These are phyloP conservation scores for Aquanectria penicillioides DNA, from an alignment of 2,329 filamentous ascomycete genomes.

Conservation along the genomic window DNA sequence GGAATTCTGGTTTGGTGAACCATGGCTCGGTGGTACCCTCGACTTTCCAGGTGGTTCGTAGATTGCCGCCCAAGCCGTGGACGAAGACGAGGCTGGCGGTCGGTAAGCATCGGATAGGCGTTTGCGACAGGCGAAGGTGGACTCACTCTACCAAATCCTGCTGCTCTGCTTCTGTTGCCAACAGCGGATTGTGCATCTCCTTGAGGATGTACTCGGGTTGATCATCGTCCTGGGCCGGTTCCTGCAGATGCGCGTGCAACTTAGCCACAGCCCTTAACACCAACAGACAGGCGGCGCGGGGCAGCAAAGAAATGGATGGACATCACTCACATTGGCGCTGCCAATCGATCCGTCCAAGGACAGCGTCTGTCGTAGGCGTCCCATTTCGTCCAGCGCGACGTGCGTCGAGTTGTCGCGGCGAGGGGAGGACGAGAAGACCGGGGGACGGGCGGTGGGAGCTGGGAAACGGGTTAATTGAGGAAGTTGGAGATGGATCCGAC, in stretches of 20 bases:
- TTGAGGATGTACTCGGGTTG: constrained; percentile 33
- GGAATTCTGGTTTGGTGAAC: constrained; percentile 30
- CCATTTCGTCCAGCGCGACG: constrained; percentile 13
- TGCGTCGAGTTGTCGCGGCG: neutral
- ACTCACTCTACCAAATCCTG: constrained; percentile 31
- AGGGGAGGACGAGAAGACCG: too few species aligned
- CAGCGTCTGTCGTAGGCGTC: constrained; percentile 10
- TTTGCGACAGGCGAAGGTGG: neutral
- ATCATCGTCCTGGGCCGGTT: constrained; percentile 12
- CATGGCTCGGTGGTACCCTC: constrained; percentile 26
- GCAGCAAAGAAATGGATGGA: too few species aligned
- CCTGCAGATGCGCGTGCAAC: constrained; percentile 8
- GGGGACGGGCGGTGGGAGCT: too few species aligned
- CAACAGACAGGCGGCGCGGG: too few species aligned
- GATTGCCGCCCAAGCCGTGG: constrained; percentile 30
- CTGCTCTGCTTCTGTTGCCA: neutral
- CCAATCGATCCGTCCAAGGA: constrained; percentile 6
- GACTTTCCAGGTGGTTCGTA: constrained; percentile 28
- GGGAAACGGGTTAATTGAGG: neutral
- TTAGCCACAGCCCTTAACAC: constrained; percentile 2
- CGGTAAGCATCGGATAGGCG: neutral
- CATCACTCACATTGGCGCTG: constrained; percentile 14
- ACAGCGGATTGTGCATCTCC: constrained; percentile 27
- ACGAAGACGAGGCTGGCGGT: constrained; percentile 24
- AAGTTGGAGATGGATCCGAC: neutral